These are phyloP conservation scores for Neofusicoccum cordaticola DNA, from an alignment of 2,329 filamentous ascomycete genomes.

Conservation along the genomic window DNA sequence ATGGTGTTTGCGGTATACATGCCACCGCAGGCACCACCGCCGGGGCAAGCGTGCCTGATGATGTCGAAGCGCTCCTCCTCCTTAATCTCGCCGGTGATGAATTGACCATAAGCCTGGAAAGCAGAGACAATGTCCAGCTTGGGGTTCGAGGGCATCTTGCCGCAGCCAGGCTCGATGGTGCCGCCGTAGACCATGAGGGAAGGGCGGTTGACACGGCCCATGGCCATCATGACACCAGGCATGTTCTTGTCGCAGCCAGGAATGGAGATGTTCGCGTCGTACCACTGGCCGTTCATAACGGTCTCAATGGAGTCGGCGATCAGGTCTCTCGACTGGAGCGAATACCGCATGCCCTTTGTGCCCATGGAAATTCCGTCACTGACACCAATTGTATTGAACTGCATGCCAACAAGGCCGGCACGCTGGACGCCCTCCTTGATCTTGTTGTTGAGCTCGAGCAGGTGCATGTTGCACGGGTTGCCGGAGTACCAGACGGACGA, in stretches of 20 bases:
- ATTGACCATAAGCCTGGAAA: constrained; percentile 97
- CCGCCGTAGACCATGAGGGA: constrained; percentile 98
- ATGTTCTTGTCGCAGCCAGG: constrained; percentile 99
- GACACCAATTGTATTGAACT: constrained; percentile 99
- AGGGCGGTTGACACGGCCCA: constrained; percentile 91
- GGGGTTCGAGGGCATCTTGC: constrained; percentile 61
- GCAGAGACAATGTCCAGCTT: constrained; percentile 93
- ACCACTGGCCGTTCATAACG: constrained; percentile 98
- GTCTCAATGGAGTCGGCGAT: constrained; percentile 99
- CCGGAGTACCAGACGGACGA: constrained; percentile 97
- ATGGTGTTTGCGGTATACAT: constrained; percentile 62
- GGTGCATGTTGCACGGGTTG: constrained; percentile 99
- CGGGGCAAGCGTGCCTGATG: constrained; percentile 86
- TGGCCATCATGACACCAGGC: constrained; percentile 66
- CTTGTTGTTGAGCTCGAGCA: constrained; percentile 80
- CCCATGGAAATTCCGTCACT: constrained; percentile 99
- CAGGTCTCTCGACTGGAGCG: constrained; percentile 88
- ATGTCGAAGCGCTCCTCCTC: constrained; percentile 93
- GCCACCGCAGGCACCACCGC: constrained; percentile 78
- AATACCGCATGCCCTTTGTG: constrained; percentile 94
- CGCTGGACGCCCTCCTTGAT: constrained; percentile 70
- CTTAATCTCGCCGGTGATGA: constrained; percentile 83
- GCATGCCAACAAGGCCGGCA: constrained; percentile 83
- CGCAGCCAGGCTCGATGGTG: constrained; percentile 85
- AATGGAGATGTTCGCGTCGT: constrained; percentile 94